Evolutionary conservation across 495 filamentous ascomycete genomes (phyloP).

Genomic region (Hyaloscypha bicolor): DNA sequence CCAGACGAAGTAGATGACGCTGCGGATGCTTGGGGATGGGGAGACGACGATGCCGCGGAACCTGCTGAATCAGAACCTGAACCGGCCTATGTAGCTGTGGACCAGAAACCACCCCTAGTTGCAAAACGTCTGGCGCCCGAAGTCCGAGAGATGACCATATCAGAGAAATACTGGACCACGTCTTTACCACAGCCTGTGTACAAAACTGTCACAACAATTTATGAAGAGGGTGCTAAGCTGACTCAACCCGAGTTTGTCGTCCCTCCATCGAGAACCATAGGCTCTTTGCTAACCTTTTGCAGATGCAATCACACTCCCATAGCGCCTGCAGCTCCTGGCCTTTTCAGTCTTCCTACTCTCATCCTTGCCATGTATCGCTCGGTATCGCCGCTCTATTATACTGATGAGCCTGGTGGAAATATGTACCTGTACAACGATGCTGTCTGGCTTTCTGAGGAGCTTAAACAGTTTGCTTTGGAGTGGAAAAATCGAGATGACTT

Average conservation of each 20-base stretch:
- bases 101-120: neutral
- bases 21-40: slow-evolving; percentile 63
- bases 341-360: slow-evolving; percentile 81
- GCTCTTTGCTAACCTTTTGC: neutral
- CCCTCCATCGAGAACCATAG: neutral
- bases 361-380: slow-evolving; percentile 91
- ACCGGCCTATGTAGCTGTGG: neutral
- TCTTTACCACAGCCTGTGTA: slow-evolving; percentile 79
- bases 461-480: slow-evolving; percentile 61
- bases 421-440: slow-evolving; percentile 96
- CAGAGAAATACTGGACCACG: slow-evolving; percentile 85
- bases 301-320: slow-evolving; percentile 51
- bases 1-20: slow-evolving; percentile 32
- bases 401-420: slow-evolving; percentile 64
- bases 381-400: slow-evolving; percentile 79
- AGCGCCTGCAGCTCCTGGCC: slow-evolving; percentile 68
- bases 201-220: slow-evolving; percentile 66
- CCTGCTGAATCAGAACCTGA: neutral
- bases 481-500: slow-evolving; percentile 50
- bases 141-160: slow-evolving; percentile 66
- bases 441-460: slow-evolving; percentile 70
- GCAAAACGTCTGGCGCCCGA: neutral
- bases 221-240: slow-evolving; percentile 70
- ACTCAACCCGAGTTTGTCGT: slow-evolving; percentile 49
- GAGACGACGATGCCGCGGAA: slow-evolving; percentile 41